phyloP scores from a whole-genome alignment of 805 yeast genomes.

The Ogataea angusta region DNA sequence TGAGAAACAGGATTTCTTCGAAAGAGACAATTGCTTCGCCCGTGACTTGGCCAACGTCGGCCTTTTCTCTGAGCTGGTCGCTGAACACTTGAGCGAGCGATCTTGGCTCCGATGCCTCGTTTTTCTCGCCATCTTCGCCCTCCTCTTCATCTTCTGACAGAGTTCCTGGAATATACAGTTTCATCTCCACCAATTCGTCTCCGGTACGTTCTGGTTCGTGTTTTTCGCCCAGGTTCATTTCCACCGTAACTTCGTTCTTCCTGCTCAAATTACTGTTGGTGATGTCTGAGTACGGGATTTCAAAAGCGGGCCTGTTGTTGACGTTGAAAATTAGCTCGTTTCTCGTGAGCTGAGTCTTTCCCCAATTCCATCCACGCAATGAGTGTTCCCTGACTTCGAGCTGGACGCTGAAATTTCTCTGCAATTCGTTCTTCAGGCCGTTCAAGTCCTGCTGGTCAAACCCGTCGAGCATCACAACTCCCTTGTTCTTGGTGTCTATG shows the following conservation, averaged over 20 bases:
- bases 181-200: conserved; percentile 92
- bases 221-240: conserved; percentile 56
- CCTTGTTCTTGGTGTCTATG: conserved; percentile 83
- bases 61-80: conserved; percentile 87
- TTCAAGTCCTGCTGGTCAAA: conserved; percentile 83
- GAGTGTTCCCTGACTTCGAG: conserved; percentile 89
- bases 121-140: conserved; percentile 35
- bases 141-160: conserved; percentile 45
- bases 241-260: conserved; percentile 90
- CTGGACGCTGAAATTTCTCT: conserved; percentile 65
- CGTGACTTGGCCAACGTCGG: conserved; percentile 89
- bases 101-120: conserved; percentile 42
- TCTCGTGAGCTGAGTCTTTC: conserved; percentile 86
- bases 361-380: conserved; percentile 99
- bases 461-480: conserved; percentile 87
- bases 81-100: conserved; percentile 83
- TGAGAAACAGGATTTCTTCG: conserved; percentile 83
- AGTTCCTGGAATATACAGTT: conserved; percentile 90
- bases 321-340: conserved; percentile 85
- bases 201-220: conserved; percentile 64
- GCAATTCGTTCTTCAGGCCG: conserved; percentile 77
- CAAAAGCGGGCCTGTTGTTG: conserved; percentile 87
- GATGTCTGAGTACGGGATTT: conserved; percentile 77
- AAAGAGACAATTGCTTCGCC: conserved; percentile 95
- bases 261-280: conserved; percentile 87